A percentile compares a stretch with the other conserved stretches of the same genome.
Evolutionary conservation across 345 rosid genomes (phyloP).

Genomic region (Boechera divaricarpa): DNA sequence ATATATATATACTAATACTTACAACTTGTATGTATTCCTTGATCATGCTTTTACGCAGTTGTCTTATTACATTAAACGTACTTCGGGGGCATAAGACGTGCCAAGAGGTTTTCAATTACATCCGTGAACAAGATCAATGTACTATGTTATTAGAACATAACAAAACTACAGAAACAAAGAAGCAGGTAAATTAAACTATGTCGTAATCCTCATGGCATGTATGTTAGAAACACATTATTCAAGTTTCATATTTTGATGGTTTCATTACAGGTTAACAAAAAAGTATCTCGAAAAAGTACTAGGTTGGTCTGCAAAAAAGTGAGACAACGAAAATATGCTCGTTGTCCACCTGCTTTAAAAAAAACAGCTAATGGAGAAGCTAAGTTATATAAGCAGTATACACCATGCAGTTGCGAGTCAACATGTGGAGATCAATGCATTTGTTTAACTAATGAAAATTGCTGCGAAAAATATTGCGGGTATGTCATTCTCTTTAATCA

Average conservation of each 20-base stretch:
- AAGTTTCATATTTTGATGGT: neutral
- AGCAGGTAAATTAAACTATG: constrained; percentile 14
- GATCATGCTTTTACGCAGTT: constrained; percentile 55
- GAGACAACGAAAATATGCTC: constrained; percentile 73
- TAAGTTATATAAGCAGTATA: constrained; percentile 69
- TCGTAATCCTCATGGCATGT: constrained; percentile 5
- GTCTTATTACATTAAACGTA: constrained; percentile 79
- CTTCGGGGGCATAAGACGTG: constrained; percentile 84
- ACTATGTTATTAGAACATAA: neutral
- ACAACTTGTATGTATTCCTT: constrained; percentile 1
- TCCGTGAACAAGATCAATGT: constrained; percentile 53
- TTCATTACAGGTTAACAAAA: constrained; percentile 24
- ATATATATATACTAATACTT: neutral
- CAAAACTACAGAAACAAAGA: constrained; percentile 15
- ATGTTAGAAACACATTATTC: neutral
- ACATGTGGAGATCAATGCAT: constrained; percentile 85
- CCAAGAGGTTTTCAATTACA: constrained; percentile 72
- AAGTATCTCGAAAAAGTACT: constrained; percentile 41
- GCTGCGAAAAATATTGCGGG: constrained; percentile 99
- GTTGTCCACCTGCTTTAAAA: constrained; percentile 80
- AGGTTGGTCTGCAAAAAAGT: constrained; percentile 65
- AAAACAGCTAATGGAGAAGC: constrained; percentile 65
- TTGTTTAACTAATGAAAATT: constrained; percentile 72
- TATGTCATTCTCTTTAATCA: constrained; percentile 47
- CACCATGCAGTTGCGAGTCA: constrained; percentile 89